phyloP scores from a whole-genome alignment of 345 rosid species.

The Eutrema heterophyllum region DNA sequence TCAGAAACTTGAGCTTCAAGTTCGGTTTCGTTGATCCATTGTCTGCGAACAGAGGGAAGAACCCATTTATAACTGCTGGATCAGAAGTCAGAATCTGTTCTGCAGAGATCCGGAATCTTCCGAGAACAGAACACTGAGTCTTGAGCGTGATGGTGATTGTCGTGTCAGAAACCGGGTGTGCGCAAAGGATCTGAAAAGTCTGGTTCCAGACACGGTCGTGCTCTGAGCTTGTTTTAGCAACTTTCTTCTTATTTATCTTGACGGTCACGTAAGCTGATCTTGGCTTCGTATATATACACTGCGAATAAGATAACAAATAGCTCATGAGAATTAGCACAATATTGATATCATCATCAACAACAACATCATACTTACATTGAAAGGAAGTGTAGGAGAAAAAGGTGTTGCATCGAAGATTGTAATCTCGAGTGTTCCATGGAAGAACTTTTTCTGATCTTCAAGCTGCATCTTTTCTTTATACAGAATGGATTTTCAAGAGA shows the following conservation, averaged over 20 bases:
- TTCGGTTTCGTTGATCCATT: slow-evolving; percentile 42
- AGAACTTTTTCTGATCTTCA: slow-evolving; percentile 36
- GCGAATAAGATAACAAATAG: not conserved
- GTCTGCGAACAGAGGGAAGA: slow-evolving; percentile 50
- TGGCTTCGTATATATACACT: slow-evolving; percentile 52
- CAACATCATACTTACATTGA: slow-evolving; percentile 44
- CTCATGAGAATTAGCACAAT: not conserved
- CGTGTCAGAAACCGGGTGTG: slow-evolving; percentile 55
- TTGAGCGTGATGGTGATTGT: slow-evolving; percentile 58
- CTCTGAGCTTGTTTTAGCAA: slow-evolving; percentile 64
- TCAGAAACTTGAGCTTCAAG: slow-evolving; percentile 53
- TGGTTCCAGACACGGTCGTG: slow-evolving; percentile 81
- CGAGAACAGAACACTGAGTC: slow-evolving; percentile 63
- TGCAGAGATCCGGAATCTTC: slow-evolving; percentile 50
- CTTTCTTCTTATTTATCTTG: slow-evolving; percentile 53
- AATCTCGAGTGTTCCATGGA: slow-evolving; percentile 90
- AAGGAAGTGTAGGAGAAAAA: slow-evolving; percentile 53
- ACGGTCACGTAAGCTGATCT: slow-evolving; percentile 68
- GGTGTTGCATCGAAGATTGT: slow-evolving; percentile 80
- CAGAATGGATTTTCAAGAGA: not conserved
- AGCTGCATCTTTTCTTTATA: slow-evolving; percentile 18
- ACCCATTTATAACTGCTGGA: slow-evolving; percentile 52
- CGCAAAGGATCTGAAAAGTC: slow-evolving; percentile 75
- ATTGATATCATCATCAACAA: not conserved
- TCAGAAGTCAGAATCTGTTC: slow-evolving; percentile 38